Evolutionary conservation across 805 yeast genomes (phyloP), one percentile per base, ranked within the genome.

Genomic region (Ogataea methylovora): DNA sequence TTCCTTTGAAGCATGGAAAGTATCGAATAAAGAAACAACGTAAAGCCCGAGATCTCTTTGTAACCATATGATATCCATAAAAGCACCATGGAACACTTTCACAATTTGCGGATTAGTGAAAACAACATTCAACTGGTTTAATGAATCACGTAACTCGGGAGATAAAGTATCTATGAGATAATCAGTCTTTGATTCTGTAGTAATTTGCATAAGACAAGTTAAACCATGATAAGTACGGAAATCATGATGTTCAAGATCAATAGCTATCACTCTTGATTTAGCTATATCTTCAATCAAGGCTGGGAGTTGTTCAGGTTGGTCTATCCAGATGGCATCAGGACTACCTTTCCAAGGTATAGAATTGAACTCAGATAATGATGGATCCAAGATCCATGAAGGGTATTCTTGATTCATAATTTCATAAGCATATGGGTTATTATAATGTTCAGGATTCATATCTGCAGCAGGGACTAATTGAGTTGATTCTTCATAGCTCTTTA

Each of bases 241-340:
- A 51, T 88, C 97, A 52, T 92, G 98, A 58, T 92, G 98, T 52
- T 92, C 99, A 40, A 92, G 71, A 67, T 92, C 99, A 12, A 92
- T 81, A 2, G 97, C 98, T 26, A 92, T 73, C 36, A 76, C 94
- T 2, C 65, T 59, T 37, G 68, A 66, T 4, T 54, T 50, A 33
- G 56, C 52, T 29, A 92, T 63, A 6, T 67, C 71, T 1, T 58
- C 52, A 1, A 85, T 43, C 81, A 92, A 72, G 5, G 51, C 56
- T 1, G 60, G 47, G 18, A 92, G 54, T 17, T 63, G 59, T 16
- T 68, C 76, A 1, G 61, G 57, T 2, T 69, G 65, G 42, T 83
- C 87, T 1, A 92, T 83, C 84, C 92, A 85, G 2, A 63, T 67
- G 11, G 90, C 79, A 11, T 63, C 61, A 1, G 80, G 71, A 2